These are phyloP conservation scores for Metschnikowia colocasiae DNA, from an alignment of 805 yeast species.

Conservation along the genomic window DNA sequence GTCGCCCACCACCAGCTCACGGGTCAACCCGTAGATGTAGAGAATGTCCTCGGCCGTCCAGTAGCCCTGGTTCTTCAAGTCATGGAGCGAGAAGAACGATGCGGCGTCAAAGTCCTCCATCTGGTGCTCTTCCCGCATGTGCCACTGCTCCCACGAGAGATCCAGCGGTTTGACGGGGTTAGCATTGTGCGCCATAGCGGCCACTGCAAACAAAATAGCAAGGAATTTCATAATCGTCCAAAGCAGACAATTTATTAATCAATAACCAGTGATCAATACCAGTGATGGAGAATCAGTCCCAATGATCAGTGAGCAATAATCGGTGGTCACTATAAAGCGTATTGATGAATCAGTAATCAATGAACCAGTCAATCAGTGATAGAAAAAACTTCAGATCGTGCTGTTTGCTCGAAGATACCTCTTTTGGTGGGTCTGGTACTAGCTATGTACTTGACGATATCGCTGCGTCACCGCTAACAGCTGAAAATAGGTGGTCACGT, in stretches of 20 bases:
- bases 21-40: conserved; percentile 72
- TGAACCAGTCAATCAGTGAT: too few relatives aligned
- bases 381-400: too few relatives aligned
- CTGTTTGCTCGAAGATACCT: too few relatives aligned
- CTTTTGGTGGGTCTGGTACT: too few relatives aligned
- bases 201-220: neutral
- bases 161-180: conserved; percentile 27
- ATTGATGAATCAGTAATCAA: too few relatives aligned
- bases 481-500: neutral
- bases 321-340: too few relatives aligned
- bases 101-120: conserved; percentile 68
- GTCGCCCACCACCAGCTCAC: conserved; percentile 73
- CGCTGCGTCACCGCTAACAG: neutral
- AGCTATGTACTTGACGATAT: neutral
- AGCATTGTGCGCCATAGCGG: conserved; percentile 10
- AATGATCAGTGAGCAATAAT: too few relatives aligned
- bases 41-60: conserved; percentile 63
- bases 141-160: conserved; percentile 77
- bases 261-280: too few relatives aligned
- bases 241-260: too few relatives aligned
- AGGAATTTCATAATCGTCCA: conserved; percentile 2
- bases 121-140: conserved; percentile 87
- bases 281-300: too few relatives aligned
- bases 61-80: conserved; percentile 54
- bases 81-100: conserved; percentile 79